Conservation (phyloP, 2,329 filamentous ascomycete genomes). For the Cladobotryum protrusum region DNA sequence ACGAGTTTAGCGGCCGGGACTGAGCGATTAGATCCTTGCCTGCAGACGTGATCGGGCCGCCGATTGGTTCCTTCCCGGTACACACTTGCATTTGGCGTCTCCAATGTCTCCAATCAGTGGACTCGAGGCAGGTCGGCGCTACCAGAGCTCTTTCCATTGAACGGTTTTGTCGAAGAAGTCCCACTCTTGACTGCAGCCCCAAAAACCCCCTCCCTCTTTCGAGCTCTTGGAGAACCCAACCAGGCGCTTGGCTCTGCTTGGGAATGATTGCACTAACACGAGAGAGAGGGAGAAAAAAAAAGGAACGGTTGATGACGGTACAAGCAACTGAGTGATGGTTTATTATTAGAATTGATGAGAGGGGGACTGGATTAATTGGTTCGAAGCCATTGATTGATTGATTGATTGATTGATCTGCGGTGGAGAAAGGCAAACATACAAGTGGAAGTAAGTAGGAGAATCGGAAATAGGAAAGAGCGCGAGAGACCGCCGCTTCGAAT, state of each 20-base stretch:
- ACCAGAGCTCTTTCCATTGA: constrained; percentile 27
- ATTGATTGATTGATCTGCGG: too few species aligned
- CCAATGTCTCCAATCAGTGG: constrained; percentile 38
- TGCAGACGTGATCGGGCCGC: constrained; percentile 26
- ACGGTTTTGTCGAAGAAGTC: constrained; percentile 17
- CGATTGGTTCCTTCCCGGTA: constrained; percentile 26
- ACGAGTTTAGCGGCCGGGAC: constrained; percentile 15
- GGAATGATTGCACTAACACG: neutral
- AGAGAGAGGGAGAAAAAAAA: too few species aligned
- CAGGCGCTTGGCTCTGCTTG: constrained; percentile 21
- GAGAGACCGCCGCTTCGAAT: too few species aligned
- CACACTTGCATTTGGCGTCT: constrained; percentile 21
- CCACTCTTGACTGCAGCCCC: constrained; percentile 25
- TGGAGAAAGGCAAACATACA: too few species aligned
- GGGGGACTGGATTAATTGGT: too few species aligned
- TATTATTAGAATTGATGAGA: too few species aligned
- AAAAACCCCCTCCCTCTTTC: constrained; percentile 17
- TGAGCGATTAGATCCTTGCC: constrained; percentile 31
- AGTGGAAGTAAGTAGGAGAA: too few species aligned
- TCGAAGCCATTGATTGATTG: too few species aligned
- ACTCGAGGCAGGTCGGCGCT: constrained; percentile 28
- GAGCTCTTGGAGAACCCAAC: constrained; percentile 29
- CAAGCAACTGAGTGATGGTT: too few species aligned
- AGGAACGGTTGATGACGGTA: too few species aligned
- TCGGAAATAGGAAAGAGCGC: too few species aligned